phyloP scores from a whole-genome alignment of 805 yeast genomes.

The Kodamaea lidongshanica region DNA sequence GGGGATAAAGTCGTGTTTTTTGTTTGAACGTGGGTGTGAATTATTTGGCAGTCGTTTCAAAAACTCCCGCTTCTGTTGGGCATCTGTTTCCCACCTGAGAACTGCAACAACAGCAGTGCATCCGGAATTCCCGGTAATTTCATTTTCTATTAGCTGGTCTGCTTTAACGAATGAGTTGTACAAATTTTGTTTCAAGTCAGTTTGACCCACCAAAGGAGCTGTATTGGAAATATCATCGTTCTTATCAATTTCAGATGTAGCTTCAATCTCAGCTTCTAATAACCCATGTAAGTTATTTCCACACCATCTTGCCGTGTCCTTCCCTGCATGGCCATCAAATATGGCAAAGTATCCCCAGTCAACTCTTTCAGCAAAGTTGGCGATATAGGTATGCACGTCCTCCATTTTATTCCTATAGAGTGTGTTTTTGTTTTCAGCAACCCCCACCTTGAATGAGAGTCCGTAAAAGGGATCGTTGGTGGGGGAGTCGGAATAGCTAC shows the following conservation, averaged over 20 bases:
- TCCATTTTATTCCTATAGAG: conserved; percentile 88
- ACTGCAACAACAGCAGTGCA: conserved; percentile 95
- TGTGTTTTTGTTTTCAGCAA: conserved; percentile 80
- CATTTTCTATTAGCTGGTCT: conserved; percentile 58
- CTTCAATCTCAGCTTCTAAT: conserved; percentile 48
- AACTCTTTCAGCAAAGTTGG: conserved; percentile 82
- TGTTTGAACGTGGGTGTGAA: too few species aligned
- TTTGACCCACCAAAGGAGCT: conserved; percentile 16
- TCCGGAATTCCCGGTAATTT: conserved; percentile 71
- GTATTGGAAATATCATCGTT: conserved; percentile 7
- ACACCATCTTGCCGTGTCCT: conserved; percentile 90
- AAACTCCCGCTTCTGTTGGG: conserved; percentile 7
- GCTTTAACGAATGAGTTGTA: conserved; percentile 68
- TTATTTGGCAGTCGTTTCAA: conserved; percentile 9
- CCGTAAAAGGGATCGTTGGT: conserved; percentile 44
- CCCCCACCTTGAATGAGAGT: conserved; percentile 77
- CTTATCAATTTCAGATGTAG: conserved; percentile 6
- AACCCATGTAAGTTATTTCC: conserved; percentile 75
- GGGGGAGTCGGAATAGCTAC: conserved; percentile 1
- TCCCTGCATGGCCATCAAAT: conserved; percentile 97
- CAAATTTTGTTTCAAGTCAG: conserved; percentile 59
- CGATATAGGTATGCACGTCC: conserved; percentile 89
- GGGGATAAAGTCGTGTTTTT: conserved; percentile 45
- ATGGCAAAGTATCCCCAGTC: conserved; percentile 96
- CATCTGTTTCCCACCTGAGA: conserved; percentile 66